phyloP scores from a whole-genome alignment of 2,329 filamentous ascomycete species.

The Arachnopeziza araneosa region DNA sequence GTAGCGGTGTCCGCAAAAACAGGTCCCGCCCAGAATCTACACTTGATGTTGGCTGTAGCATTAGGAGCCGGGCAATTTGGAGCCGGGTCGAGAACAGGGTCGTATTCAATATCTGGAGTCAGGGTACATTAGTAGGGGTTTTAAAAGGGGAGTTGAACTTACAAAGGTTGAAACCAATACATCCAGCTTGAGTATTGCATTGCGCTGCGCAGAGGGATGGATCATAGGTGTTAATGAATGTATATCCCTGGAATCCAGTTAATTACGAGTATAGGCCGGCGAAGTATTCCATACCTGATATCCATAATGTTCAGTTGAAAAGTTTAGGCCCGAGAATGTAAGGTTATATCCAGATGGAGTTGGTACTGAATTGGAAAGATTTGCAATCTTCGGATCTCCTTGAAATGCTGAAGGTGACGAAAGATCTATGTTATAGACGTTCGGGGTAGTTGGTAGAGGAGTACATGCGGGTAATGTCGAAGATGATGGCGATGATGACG shows the following conservation, averaged over 20 bases:
- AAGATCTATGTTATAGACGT: neutral
- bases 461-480: neutral
- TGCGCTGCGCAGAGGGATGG: conserved; percentile 18
- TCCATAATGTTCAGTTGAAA: neutral
- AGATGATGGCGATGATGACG: too few species aligned
- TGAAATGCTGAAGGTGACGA: neutral
- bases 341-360: neutral
- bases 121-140: neutral
- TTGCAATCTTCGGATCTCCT: neutral
- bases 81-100: conserved; percentile 30
- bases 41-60: conserved; percentile 31
- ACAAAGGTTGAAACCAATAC: conserved; percentile 31
- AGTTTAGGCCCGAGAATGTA: neutral
- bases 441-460: neutral
- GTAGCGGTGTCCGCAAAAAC: conserved; percentile 25
- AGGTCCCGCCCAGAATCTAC: conserved; percentile 31
- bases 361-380: neutral
- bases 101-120: conserved; percentile 26
- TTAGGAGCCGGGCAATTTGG: conserved; percentile 30
- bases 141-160: neutral
- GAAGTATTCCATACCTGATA: conserved; percentile 21
- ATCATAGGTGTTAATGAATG: conserved; percentile 20
- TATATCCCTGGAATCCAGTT: neutral
- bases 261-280: conserved; percentile 22
- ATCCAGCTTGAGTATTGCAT: conserved; percentile 25